These are phyloP conservation scores for Cerrena zonata DNA, from an alignment of 1,284 basidiomycete species.

Conservation along the genomic window DNA sequence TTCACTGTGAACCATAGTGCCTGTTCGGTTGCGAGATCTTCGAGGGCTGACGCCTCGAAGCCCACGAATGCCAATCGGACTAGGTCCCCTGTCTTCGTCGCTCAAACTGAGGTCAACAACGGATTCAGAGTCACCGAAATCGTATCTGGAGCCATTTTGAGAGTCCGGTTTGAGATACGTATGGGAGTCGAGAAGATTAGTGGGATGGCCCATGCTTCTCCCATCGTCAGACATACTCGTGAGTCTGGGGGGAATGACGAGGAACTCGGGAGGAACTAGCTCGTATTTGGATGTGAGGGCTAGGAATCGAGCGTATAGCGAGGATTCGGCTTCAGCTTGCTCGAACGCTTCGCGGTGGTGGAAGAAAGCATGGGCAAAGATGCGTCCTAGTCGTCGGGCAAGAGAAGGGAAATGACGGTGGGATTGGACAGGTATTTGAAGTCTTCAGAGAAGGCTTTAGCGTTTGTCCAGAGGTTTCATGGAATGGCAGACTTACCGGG, in stretches of 20 bases:
- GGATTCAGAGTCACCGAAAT: conserved; percentile 5
- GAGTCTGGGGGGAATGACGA: conserved; percentile 64
- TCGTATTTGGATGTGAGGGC: conserved; percentile 78
- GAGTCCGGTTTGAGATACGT: conserved; percentile 5
- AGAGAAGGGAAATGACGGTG: conserved; percentile 84
- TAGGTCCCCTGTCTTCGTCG: conserved; percentile 11
- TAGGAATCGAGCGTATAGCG: conserved; percentile 86
- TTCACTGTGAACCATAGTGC: conserved; percentile 73
- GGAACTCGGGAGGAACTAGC: conserved; percentile 74
- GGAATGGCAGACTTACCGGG: conserved; percentile 47
- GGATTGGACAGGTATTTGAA: conserved; percentile 76
- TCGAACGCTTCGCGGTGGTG: conserved; percentile 89
- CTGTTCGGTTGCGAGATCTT: conserved; percentile 58
- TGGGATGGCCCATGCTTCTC: conserved; percentile 41
- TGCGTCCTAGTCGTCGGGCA: conserved; percentile 83
- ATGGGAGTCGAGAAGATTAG: conserved; percentile 38
- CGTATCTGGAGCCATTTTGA: conserved; percentile 12
- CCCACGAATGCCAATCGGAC: conserved; percentile 23
- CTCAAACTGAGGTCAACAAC: conserved; percentile 5
- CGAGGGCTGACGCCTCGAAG: conserved; percentile 36
- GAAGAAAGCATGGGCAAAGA: conserved; percentile 94
- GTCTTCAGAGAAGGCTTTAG: conserved; percentile 33
- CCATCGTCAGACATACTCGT: conserved; percentile 18
- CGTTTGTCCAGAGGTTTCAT: background rate
- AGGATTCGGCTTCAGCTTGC: conserved; percentile 85